Conservation (phyloP, 192 early-diverging fungal genomes). For the Linnemannia exigua region DNA sequence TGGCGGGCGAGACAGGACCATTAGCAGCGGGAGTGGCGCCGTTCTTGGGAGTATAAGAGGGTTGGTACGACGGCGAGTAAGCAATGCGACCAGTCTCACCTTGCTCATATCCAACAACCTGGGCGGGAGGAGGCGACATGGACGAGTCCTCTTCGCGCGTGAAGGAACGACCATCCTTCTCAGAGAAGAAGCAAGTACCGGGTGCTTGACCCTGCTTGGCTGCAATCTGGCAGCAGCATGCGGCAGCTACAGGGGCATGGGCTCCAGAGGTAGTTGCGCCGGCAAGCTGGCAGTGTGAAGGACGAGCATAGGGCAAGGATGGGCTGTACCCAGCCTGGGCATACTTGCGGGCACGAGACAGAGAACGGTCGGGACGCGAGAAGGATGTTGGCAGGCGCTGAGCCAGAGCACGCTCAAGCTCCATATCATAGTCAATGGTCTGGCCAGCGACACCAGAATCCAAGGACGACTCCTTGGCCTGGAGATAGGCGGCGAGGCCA, state of each 20-base stretch:
- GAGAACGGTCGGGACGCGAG: slow-evolving; percentile 46
- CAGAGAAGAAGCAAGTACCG: slow-evolving; percentile 44
- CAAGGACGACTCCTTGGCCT: slow-evolving; percentile 48
- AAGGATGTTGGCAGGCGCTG: slow-evolving; percentile 52
- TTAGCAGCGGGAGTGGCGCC: neutral
- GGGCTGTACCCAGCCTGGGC: slow-evolving; percentile 51
- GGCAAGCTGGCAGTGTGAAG: slow-evolving; percentile 36
- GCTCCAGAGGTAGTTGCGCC: neutral
- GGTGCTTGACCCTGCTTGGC: slow-evolving; percentile 35
- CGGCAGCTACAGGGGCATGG: slow-evolving; percentile 15
- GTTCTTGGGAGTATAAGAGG: slow-evolving; percentile 30
- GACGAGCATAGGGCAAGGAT: slow-evolving; percentile 45
- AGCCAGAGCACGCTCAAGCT: slow-evolving; percentile 46
- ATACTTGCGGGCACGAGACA: slow-evolving; percentile 52
- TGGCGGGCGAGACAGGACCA: neutral
- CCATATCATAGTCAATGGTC: slow-evolving; percentile 47
- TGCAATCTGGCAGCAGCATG: slow-evolving; percentile 53
- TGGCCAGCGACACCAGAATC: slow-evolving; percentile 25
- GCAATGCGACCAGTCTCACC: slow-evolving; percentile 27
- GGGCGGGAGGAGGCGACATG: slow-evolving; percentile 36
- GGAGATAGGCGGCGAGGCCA: slow-evolving; percentile 54
- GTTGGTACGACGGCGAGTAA: slow-evolving; percentile 46
- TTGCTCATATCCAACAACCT: slow-evolving; percentile 20
- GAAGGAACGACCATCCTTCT: neutral
- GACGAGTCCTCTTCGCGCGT: slow-evolving; percentile 15